These are phyloP conservation scores for Annona cherimola DNA, from an alignment of 164 flowering plant genomes.

Conservation along the genomic window DNA sequence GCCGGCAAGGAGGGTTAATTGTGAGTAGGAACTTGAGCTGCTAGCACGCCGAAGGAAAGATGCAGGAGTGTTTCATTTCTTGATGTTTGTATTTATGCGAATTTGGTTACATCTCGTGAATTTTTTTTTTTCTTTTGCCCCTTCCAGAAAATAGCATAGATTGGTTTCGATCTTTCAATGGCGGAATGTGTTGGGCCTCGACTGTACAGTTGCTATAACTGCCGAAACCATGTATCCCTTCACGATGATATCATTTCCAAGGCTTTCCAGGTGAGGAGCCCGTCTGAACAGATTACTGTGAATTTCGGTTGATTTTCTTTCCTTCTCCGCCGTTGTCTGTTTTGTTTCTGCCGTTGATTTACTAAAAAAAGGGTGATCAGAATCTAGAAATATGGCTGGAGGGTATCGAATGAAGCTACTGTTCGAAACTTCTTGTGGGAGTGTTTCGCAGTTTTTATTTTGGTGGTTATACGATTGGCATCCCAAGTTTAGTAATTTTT, in stretches of 20 bases:
- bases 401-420: background rate
- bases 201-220: slow-evolving; percentile 61
- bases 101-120: background rate
- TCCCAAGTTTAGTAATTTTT: background rate
- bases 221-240: slow-evolving; percentile 62
- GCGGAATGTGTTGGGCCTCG: slow-evolving; percentile 47
- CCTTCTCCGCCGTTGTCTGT: no score
- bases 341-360: background rate
- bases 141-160: background rate
- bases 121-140: background rate
- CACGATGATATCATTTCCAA: slow-evolving; percentile 68
- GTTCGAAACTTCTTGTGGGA: background rate
- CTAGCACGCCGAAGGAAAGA: background rate
- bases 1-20: slow-evolving; percentile 5
- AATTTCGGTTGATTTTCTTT: background rate
- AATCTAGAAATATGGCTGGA: background rate
- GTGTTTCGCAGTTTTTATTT: background rate
- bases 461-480: background rate
- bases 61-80: background rate
- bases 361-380: no score
- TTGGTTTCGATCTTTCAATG: slow-evolving; percentile 22
- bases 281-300: background rate
- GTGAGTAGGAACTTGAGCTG: background rate
- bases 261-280: slow-evolving; percentile 47
- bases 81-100: background rate